Evolutionary conservation across 352 stramenopile species (phyloP).

Genomic region (Globisporangium irregulare): DNA sequence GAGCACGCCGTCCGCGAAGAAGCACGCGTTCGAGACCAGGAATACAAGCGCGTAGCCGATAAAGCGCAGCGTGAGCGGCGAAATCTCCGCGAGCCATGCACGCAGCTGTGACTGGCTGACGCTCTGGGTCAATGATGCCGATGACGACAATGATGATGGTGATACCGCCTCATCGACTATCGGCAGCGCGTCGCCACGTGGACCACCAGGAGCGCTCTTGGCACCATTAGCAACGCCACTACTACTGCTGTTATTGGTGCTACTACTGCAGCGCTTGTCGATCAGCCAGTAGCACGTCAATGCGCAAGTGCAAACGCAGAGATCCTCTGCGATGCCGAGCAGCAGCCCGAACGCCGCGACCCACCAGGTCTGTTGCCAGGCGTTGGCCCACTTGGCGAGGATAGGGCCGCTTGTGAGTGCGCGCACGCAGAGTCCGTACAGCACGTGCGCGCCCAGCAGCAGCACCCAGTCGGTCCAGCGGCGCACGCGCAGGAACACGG

Average conservation of each 20-base stretch:
- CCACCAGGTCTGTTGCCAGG: constrained; percentile 39
- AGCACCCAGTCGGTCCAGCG: constrained; percentile 47
- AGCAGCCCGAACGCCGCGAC: constrained; percentile 30
- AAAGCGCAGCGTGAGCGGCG: constrained; percentile 21
- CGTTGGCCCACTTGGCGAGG: constrained; percentile 52
- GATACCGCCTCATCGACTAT: neutral
- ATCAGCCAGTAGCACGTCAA: constrained; percentile 34
- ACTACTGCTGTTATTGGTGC: neutral
- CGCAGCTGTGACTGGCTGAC: neutral
- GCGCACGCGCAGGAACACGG: constrained; percentile 39
- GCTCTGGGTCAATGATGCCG: neutral
- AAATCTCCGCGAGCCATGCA: neutral
- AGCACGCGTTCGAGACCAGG: constrained; percentile 19
- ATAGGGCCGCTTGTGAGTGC: constrained; percentile 24
- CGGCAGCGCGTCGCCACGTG: neutral
- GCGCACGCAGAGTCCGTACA: constrained; percentile 34
- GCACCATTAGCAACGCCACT: neutral
- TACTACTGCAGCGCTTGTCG: constrained; percentile 10
- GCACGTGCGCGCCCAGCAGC: constrained; percentile 24
- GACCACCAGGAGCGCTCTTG: neutral
- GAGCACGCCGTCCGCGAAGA: constrained; percentile 42
- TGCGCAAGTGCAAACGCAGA: constrained; percentile 33
- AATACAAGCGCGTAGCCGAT: constrained; percentile 34
- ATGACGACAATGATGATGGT: neutral
- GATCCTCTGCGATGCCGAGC: constrained; percentile 47